Evolutionary conservation across 2,329 filamentous ascomycete genomes (phyloP).

Genomic region (Hymenoscyphus scutula): DNA sequence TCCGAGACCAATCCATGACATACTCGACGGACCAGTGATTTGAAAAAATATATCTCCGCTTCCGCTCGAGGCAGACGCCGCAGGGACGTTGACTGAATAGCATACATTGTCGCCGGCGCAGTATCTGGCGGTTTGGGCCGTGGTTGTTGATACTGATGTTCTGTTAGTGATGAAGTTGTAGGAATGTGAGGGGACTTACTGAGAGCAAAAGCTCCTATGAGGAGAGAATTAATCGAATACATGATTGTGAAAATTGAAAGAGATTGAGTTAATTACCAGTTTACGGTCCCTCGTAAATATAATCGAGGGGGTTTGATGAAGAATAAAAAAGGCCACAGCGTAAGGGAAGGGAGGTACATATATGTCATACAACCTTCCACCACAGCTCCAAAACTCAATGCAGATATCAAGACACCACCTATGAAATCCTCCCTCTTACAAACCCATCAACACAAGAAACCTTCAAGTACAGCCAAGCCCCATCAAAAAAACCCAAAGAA

Average conservation of each 20-base stretch:
- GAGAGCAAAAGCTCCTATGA: constrained; percentile 20
- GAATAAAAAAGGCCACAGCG: background rate
- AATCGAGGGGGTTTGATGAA: background rate
- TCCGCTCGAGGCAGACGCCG: constrained; percentile 48
- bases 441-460: background rate
- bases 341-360: background rate
- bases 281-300: background rate
- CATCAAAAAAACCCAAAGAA: background rate
- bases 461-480: background rate
- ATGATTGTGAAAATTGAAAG: background rate
- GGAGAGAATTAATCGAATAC: background rate
- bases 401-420: background rate
- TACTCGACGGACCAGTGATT: constrained; percentile 50
- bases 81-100: constrained; percentile 54
- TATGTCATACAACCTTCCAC: background rate
- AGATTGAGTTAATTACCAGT: background rate
- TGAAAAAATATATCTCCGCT: constrained; percentile 57
- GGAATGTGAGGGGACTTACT: constrained; percentile 12
- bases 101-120: constrained; percentile 27
- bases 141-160: constrained; percentile 19
- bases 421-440: background rate
- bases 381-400: background rate
- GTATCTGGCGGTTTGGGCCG: constrained; percentile 25
- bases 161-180: background rate
- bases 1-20: constrained; percentile 55